These are phyloP conservation scores for Mycena amicta DNA, from an alignment of 768 basidiomycete species.

Conservation along the genomic window DNA sequence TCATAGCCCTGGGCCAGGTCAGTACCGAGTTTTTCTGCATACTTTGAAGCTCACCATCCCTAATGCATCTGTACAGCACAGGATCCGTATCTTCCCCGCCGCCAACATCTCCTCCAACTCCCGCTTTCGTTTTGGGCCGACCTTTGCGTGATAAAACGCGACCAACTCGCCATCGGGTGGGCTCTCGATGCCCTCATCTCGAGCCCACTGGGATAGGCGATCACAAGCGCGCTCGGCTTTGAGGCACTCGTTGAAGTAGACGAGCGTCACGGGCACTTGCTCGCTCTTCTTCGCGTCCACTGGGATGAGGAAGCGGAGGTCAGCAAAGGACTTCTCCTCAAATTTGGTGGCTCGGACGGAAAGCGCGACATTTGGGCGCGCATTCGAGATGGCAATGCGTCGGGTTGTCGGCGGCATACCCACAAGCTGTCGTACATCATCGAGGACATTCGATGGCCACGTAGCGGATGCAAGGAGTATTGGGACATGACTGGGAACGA, in stretches of 20 bases:
- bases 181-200: slow-evolving; percentile 17
- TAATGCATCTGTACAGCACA: slow-evolving; percentile 28
- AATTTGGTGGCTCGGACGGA: slow-evolving; percentile 23
- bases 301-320: slow-evolving; percentile 29
- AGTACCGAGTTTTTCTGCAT: background rate
- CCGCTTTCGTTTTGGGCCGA: slow-evolving; percentile 25
- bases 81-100: slow-evolving; percentile 21
- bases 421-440: slow-evolving; percentile 13
- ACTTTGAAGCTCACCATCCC: slow-evolving; percentile 28
- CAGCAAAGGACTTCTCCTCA: slow-evolving; percentile 19
- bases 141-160: slow-evolving; percentile 27
- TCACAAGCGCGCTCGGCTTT: slow-evolving; percentile 20
- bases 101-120: slow-evolving; percentile 16
- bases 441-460: slow-evolving; percentile 15
- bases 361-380: slow-evolving; percentile 29
- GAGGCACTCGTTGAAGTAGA: slow-evolving; percentile 25
- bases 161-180: slow-evolving; percentile 3
- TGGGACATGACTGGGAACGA: slow-evolving; percentile 11
- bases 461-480: slow-evolving; percentile 23
- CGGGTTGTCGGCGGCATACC: slow-evolving; percentile 3
- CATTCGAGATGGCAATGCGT: slow-evolving; percentile 10
- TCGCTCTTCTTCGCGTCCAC: slow-evolving; percentile 1
- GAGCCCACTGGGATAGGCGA: slow-evolving; percentile 18
- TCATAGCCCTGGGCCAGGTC: slow-evolving; percentile 13
- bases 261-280: slow-evolving; percentile 24